Evolutionary conservation across 1,139 yeast species (phyloP).

Genomic region (Martiniozyma asiatica): DNA sequence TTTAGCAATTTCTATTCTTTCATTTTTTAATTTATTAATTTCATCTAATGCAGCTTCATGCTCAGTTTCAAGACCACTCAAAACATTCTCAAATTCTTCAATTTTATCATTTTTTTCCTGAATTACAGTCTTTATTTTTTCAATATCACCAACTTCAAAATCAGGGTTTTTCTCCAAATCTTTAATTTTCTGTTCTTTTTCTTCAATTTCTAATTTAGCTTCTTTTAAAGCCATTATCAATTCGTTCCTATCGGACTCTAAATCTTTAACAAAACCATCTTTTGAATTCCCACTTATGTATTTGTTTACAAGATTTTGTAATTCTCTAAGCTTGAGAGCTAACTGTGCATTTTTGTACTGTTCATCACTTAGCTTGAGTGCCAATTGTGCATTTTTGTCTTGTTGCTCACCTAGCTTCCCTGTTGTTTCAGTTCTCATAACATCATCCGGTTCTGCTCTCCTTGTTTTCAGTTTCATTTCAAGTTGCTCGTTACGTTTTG

Average conservation of each 20-base stretch:
- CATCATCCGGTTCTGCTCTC: too few species aligned
- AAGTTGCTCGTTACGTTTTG: constrained; percentile 3
- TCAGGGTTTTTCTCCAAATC: not conserved
- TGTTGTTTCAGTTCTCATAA: too few species aligned
- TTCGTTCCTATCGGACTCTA: constrained; percentile 8
- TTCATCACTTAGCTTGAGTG: too few species aligned
- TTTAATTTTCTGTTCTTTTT: too few species aligned
- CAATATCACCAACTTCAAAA: constrained; percentile 3
- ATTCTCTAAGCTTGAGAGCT: too few species aligned
- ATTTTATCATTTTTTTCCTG: constrained; percentile 7
- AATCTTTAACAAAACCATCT: constrained; percentile 7
- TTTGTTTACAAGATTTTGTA: too few species aligned
- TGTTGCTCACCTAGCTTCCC: too few species aligned
- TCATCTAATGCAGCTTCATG: constrained; percentile 13
- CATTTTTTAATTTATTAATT: constrained; percentile 11
- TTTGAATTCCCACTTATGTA: too few species aligned
- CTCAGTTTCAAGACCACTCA: not conserved
- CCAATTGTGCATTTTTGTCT: too few species aligned
- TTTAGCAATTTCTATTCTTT: constrained; percentile 16
- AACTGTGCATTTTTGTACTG: too few species aligned
- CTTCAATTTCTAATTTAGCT: constrained; percentile 4
- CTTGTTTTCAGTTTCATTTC: constrained; percentile 3
- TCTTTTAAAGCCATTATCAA: constrained; percentile 5
- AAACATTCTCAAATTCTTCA: constrained; percentile 1
- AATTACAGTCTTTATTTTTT: constrained; percentile 6